Base-by-base conservation (phyloP, 2,329 filamentous ascomycete species). In the Pezicula neosporulosa region DNA sequence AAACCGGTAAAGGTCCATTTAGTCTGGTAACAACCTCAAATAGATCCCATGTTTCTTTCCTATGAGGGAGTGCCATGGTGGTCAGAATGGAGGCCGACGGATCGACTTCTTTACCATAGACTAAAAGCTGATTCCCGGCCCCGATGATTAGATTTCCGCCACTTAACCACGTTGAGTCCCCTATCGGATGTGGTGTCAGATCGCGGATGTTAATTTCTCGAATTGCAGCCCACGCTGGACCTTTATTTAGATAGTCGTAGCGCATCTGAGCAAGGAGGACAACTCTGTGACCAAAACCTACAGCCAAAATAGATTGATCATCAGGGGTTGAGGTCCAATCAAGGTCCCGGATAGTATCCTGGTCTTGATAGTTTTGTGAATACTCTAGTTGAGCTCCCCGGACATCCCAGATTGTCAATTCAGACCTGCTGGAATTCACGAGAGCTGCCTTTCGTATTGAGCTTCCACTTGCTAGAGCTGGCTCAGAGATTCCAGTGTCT, bases 261-360 rank as follows among this genome's bases (percentile, higher is more conserved):
- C 92, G 87, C 72, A 96, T 85, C 65, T 97, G 91, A 6, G 88
- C 86, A 24, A 96, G 79, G 2, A 97, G 76, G 28, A 95, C 71
- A 5, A 97, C 86, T 51, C 87, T 83, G 57, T 92, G 89, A n/a
- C 87, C 86, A 63, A 96, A 96, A 0, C 92, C 91, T n/a, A 97
- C 89, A 1, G 92, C 90, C 18, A 97, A 75, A 50, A 97, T 91
- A 1, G 89, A 93, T 63, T 96, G 90, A 45, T 84, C 85, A 66
- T 96, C 90, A 0, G 90, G 90, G 0, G 92, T 96, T 3, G 89
- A 93, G 1, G 91, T 93, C 93, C 93, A 97, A 67, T 96, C 91
- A 12, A 97, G 80, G 67, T 96, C 92, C 56, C 87, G 84, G 38
- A 97, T 90, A 6, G 78, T 80, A 60, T 94, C 87, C 53, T 87